phyloP scores from a whole-genome alignment of 2,329 filamentous ascomycete species.

The Rutstroemia sp. region DNA sequence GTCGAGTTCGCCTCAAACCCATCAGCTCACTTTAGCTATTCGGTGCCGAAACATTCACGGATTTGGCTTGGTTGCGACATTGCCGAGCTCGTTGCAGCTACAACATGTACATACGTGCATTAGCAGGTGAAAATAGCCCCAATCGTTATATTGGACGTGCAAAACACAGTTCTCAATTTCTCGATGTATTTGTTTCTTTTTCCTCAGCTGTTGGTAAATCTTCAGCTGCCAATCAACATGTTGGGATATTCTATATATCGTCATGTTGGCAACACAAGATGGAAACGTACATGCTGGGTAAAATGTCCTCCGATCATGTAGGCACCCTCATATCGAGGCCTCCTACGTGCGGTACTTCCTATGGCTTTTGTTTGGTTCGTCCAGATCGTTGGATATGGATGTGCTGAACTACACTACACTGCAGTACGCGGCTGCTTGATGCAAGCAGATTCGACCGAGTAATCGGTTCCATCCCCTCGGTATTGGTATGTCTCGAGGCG shows the following conservation, averaged over 20 bases:
- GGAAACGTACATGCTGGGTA: neutral
- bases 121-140: neutral
- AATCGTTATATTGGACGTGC: neutral
- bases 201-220: too few species aligned
- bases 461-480: neutral
- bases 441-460: neutral
- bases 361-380: neutral
- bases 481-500: neutral
- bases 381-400: neutral
- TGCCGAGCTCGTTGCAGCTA: neutral
- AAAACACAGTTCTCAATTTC: neutral
- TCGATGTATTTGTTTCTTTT: too few species aligned
- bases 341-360: neutral
- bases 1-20: neutral
- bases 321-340: neutral
- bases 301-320: neutral
- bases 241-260: neutral
- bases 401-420: neutral
- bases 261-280: neutral
- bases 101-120: neutral
- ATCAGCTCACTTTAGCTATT: neutral
- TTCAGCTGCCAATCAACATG: neutral
- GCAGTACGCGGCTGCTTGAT: neutral
- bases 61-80: neutral
- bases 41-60: neutral